These are phyloP conservation scores for Cymodocea nodosa DNA, from an alignment of 116 monocot species.

Conservation along the genomic window DNA sequence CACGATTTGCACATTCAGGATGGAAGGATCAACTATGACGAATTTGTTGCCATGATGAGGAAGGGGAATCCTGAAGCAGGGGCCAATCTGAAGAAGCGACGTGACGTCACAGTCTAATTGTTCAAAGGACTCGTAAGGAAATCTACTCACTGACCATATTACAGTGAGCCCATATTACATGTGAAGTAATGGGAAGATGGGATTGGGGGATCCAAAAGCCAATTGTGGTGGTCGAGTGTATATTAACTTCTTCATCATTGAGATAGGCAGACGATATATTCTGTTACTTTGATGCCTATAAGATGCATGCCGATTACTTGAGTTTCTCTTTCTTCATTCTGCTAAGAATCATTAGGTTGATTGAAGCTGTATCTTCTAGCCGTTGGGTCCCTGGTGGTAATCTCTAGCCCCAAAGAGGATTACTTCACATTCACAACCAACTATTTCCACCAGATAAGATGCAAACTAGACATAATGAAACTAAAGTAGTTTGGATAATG, in stretches of 20 bases:
- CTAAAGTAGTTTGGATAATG: too few relatives aligned
- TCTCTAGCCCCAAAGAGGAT: too few relatives aligned
- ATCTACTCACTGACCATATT: not conserved
- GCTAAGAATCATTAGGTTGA: not conserved
- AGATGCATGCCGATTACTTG: not conserved
- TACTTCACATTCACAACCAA: too few relatives aligned
- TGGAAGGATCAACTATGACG: conserved; percentile 79
- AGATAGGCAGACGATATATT: conserved; percentile 5
- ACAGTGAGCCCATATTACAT: too few relatives aligned
- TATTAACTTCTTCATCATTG: not conserved
- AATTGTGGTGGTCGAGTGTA: not conserved
- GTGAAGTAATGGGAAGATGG: not conserved
- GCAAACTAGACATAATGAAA: too few relatives aligned
- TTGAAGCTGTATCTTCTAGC: not conserved
- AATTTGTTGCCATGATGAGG: conserved; percentile 89
- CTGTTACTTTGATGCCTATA: conserved; percentile 1
- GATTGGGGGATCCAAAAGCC: not conserved
- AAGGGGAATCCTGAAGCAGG: conserved; percentile 58
- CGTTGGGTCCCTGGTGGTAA: too few relatives aligned
- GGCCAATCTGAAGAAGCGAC: conserved; percentile 58
- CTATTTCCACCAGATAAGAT: too few relatives aligned
- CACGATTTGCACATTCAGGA: conserved; percentile 26
- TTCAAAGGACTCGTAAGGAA: not conserved
- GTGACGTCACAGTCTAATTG: conserved; percentile 39
- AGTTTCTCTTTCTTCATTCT: not conserved